Base-by-base conservation (phyloP, 176 grass and related monocot species). In the Triticum monococcum region DNA sequence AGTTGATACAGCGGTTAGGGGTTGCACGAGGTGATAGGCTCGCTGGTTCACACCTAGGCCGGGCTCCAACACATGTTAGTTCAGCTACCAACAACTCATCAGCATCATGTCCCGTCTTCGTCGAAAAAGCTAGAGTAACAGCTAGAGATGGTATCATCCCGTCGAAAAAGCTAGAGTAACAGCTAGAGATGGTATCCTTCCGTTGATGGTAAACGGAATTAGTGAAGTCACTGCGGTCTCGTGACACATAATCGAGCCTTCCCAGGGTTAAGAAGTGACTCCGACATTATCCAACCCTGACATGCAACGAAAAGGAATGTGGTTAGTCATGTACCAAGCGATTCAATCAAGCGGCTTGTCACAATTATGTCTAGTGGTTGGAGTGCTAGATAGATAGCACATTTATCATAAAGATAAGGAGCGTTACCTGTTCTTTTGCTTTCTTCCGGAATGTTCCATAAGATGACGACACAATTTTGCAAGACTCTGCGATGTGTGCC, bases 251-350 rank as follows among this genome's bases (percentile, higher is more conserved):
- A 79, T 74, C 89, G 87, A 84, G 91, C 91, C 79, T 87, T 89
- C 12, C 89, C 93, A 86, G 95, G 95, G 86, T 97, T 97, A 24
- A 97, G 86, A 32, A 97, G 82, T 52, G 90, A 91, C 26, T 97
- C 95, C 48, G 95, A 97, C 86, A 91, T 97, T 50, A 97, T 95
- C 95, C 95, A 97, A 77, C 95, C 95, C 95, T 97, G 88, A 64
- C 24, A 82, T 60, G 59, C 16, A 90, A 22, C 46, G 78, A 79
- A 77, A 57, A 77, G 32, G 50, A 75, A 81, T 76, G 54, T 38
- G 24, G 81, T 91, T 86, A 76, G 72, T 72, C 67, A 64, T 56
- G 57, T 61, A 45, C 5, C 37, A 20, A 72, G 16, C 10, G 31
- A 18, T 75, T 28, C 54, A 35, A 36, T 32, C 28, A 60, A 32